Percentiles rank a stretch among this genome's conserved stretches.
These are phyloP conservation scores for Ramaria rubella DNA, from an alignment of 768 basidiomycete species.

Conservation along the genomic window DNA sequence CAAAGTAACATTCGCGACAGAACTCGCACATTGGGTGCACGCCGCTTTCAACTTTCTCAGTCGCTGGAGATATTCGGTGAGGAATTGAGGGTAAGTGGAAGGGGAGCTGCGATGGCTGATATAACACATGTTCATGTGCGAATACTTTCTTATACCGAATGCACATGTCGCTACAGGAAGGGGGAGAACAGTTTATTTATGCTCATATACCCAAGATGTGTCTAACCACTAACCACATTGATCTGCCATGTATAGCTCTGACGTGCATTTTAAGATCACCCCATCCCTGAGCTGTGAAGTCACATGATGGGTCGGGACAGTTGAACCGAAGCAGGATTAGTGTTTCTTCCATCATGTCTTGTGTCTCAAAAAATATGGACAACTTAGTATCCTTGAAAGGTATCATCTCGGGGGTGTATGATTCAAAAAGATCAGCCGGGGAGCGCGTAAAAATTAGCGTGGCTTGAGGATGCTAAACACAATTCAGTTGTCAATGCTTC, in stretches of 20 bases:
- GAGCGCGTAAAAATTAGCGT: slow-evolving; percentile 71
- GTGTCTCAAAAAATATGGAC: slow-evolving; percentile 78
- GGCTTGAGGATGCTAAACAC: slow-evolving; percentile 57
- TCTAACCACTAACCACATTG: slow-evolving; percentile 65
- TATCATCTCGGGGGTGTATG: slow-evolving; percentile 48
- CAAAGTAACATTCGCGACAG: slow-evolving; percentile 88
- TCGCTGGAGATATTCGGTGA: slow-evolving; percentile 27
- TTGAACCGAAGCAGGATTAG: slow-evolving; percentile 89
- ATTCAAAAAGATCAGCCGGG: slow-evolving; percentile 51
- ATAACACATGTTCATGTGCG: slow-evolving; percentile 88
- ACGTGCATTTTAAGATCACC: slow-evolving; percentile 82
- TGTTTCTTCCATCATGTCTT: slow-evolving; percentile 93
- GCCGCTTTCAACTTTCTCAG: slow-evolving; percentile 54
- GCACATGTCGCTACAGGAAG: slow-evolving; percentile 65
- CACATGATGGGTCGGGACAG: slow-evolving; percentile 81
- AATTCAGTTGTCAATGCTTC: not conserved
- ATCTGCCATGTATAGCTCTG: slow-evolving; percentile 62
- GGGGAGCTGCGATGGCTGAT: slow-evolving; percentile 55
- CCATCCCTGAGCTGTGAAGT: slow-evolving; percentile 84
- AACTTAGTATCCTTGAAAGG: slow-evolving; percentile 68
- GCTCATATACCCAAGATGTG: not conserved
- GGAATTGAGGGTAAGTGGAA: slow-evolving; percentile 73
- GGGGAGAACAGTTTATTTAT: not conserved
- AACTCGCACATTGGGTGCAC: slow-evolving; percentile 80
- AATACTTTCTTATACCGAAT: slow-evolving; percentile 90